These are phyloP conservation scores for Lactarius hatsudake DNA, from an alignment of 768 basidiomycete species.

Conservation along the genomic window DNA sequence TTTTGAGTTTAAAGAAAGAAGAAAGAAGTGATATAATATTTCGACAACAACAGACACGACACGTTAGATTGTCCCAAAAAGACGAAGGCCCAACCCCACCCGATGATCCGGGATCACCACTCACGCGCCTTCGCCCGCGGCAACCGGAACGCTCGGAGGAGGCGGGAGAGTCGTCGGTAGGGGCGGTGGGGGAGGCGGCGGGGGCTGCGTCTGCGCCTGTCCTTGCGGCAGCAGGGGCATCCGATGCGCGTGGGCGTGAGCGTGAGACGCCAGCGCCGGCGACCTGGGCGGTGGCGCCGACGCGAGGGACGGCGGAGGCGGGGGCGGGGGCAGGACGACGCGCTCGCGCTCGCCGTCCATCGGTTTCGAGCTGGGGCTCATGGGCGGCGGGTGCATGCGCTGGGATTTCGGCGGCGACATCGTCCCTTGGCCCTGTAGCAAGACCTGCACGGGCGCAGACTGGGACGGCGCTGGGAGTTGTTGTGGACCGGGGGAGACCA, in stretches of 20 bases:
- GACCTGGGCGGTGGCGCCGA: neutral
- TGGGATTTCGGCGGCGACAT: conserved; percentile 20
- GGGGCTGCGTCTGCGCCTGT: conserved; percentile 3
- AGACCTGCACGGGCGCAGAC: neutral
- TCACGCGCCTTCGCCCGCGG: conserved; percentile 18
- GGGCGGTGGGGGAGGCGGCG: neutral
- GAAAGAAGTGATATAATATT: neutral
- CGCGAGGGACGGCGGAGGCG: neutral
- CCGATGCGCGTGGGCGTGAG: conserved; percentile 14
- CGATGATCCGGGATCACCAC: neutral
- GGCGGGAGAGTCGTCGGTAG: conserved; percentile 7
- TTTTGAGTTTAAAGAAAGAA: neutral
- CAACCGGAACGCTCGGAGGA: conserved; percentile 15
- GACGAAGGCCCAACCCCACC: too few relatives aligned
- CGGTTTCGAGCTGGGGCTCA: conserved; percentile 22
- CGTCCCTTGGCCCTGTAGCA: conserved; percentile 9
- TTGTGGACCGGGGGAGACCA: conserved; percentile 7
- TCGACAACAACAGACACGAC: neutral
- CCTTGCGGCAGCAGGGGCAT: conserved; percentile 11
- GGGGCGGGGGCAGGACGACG: conserved; percentile 5
- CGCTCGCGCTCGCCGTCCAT: conserved; percentile 25
- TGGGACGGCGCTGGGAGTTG: neutral
- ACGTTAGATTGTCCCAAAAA: neutral
- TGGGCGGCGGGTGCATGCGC: conserved; percentile 9
- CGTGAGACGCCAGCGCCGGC: neutral